A percentile compares a stretch with the other conserved stretches of the same genome.
Conservation (phyloP, 441 rosid genomes). For the Macaranga tanarius region DNA sequence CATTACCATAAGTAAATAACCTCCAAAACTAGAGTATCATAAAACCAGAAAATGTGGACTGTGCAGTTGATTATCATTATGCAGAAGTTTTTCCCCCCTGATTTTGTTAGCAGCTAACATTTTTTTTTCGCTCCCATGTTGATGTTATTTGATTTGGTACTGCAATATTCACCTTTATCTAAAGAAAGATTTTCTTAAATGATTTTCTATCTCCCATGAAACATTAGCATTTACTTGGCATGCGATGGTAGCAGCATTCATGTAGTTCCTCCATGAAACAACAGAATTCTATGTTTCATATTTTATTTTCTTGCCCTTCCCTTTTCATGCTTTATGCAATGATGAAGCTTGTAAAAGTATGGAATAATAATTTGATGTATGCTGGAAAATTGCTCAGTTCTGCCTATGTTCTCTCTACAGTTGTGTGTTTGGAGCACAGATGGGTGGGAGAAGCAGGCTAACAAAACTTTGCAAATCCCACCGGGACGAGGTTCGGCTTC, state of each 20-base stretch:
- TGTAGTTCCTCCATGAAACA: neutral
- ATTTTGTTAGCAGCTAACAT: neutral
- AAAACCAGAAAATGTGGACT: neutral
- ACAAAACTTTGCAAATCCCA: conserved; percentile 61
- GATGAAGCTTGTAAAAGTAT: neutral
- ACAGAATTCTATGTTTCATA: neutral
- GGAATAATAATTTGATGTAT: neutral
- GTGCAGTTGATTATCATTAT: neutral
- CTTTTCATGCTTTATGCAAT: neutral
- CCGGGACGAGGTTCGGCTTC: conserved; percentile 48
- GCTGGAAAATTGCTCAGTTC: conserved; percentile 4
- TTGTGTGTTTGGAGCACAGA: conserved; percentile 80
- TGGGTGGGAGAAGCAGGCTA: conserved; percentile 90
- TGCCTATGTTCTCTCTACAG: conserved; percentile 31
- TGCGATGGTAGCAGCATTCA: neutral
- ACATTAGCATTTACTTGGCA: neutral
- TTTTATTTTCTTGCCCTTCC: neutral
- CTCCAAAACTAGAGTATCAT: neutral
- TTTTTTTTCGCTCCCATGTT: neutral
- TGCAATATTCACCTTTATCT: neutral
- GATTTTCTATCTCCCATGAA: neutral
- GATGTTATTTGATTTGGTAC: neutral
- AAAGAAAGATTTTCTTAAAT: conserved; percentile 10
- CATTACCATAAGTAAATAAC: neutral
- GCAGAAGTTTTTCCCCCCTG: too few relatives aligned